These are phyloP conservation scores for Gonium pectorale DNA, from an alignment of 139 green algal genomes.

Conservation along the genomic window DNA sequence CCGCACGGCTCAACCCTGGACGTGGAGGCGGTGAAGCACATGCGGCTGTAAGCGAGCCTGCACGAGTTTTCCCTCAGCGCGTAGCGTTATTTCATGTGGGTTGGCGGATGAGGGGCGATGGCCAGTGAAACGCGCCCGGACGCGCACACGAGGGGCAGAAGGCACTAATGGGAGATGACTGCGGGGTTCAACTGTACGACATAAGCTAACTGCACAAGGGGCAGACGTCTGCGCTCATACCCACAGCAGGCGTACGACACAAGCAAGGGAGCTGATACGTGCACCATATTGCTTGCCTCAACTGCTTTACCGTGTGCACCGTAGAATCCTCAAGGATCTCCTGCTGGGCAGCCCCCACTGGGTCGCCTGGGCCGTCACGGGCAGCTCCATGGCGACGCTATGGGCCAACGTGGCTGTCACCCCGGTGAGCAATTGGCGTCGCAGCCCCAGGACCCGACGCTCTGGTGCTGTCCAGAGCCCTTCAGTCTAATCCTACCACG, in stretches of 20 bases:
- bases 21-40: neutral
- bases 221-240: neutral
- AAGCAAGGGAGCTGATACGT: neutral
- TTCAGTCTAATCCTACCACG: neutral
- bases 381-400: slow-evolving; percentile 33
- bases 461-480: neutral
- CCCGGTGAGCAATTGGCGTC: neutral
- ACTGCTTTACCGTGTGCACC: neutral
- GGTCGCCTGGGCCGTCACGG: slow-evolving; percentile 33
- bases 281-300: slow-evolving; percentile 16
- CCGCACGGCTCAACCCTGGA: slow-evolving; percentile 5
- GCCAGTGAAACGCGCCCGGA: neutral
- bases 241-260: slow-evolving; percentile 9
- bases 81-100: neutral
- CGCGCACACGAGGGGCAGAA: neutral
- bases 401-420: slow-evolving; percentile 25
- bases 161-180: neutral
- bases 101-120: neutral
- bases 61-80: neutral
- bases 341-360: slow-evolving; percentile 32
- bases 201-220: neutral
- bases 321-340: slow-evolving; percentile 16
- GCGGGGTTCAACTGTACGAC: neutral
- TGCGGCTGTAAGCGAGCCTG: slow-evolving; percentile 16
- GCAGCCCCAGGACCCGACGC: neutral